phyloP scores from a whole-genome alignment of 2,329 filamentous ascomycete species.

The Shiraia bambusicola region DNA sequence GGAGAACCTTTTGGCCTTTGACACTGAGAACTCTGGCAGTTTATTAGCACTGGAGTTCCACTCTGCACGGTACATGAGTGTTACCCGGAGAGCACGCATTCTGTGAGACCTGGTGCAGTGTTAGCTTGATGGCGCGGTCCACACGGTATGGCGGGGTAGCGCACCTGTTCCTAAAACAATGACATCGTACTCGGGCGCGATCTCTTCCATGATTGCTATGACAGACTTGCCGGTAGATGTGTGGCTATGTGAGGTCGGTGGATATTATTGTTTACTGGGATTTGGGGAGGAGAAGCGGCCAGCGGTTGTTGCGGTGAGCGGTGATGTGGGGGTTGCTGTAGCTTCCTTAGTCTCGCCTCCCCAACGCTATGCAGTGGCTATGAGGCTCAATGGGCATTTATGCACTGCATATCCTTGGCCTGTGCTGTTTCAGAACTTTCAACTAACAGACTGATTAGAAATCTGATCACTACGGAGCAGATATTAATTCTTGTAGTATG shows the following conservation, averaged over 20 bases:
- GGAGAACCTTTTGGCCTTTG: conserved; percentile 98
- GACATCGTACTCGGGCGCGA: conserved; percentile 97
- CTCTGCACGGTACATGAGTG: conserved; percentile 8
- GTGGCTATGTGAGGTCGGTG: conserved; percentile 20
- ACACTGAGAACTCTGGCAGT: conserved; percentile 80
- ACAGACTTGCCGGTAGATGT: conserved; percentile 13
- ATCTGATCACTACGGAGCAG: too few relatives aligned
- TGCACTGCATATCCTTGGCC: conserved; percentile 5
- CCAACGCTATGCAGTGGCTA: conserved; percentile 8
- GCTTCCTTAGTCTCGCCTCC: conserved; percentile 7
- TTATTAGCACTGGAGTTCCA: conserved; percentile 15
- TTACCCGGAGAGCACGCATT: conserved; percentile 98
- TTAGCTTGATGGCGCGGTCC: conserved; percentile 30
- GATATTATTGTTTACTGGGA: conserved; percentile 23
- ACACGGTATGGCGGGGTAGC: conserved; percentile 46
- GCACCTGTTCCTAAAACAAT: conserved; percentile 96
- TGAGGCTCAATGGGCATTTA: conserved; percentile 10
- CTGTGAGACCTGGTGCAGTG: conserved; percentile 73
- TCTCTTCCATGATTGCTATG: conserved; percentile 80
- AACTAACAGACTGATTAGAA: background rate
- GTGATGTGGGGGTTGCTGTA: conserved; percentile 28
- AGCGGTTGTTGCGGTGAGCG: conserved; percentile 31
- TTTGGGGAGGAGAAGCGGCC: conserved; percentile 19
- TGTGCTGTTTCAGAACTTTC: background rate
- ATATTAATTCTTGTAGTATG: too few relatives aligned